Conservation (phyloP, 1,284 basidiomycete species). For the Rhodofomes roseus region DNA sequence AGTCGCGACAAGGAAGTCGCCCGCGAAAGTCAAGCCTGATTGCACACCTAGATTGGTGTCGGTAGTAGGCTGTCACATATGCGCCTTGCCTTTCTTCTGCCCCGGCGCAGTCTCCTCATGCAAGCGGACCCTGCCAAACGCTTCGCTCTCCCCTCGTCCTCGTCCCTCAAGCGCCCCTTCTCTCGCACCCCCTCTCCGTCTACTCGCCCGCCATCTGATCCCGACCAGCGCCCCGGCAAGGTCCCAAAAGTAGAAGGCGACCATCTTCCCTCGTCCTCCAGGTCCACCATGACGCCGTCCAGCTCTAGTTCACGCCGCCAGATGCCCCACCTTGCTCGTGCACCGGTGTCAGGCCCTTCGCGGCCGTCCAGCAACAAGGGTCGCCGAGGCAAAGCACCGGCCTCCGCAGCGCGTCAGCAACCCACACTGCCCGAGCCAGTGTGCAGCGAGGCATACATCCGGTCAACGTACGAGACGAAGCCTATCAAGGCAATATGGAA, state of each 20-base stretch:
- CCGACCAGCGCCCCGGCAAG: constrained; percentile 20
- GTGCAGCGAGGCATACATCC: constrained; percentile 28
- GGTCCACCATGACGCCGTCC: constrained; percentile 12
- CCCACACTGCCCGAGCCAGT: constrained; percentile 22
- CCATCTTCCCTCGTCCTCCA: not conserved
- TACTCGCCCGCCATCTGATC: constrained; percentile 1
- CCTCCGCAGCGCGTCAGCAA: not conserved
- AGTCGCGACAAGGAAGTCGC: not conserved
- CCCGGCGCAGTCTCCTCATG: constrained; percentile 56
- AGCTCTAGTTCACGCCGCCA: constrained; percentile 12
- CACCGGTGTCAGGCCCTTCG: constrained; percentile 5
- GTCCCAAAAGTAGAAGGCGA: constrained; percentile 17
- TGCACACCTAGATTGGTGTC: not conserved
- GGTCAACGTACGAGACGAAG: constrained; percentile 21
- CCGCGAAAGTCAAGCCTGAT: not conserved
- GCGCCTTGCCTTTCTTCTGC: constrained; percentile 45
- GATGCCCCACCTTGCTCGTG: constrained; percentile 16
- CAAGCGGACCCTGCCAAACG: constrained; percentile 40
- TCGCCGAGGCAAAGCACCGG: constrained; percentile 10
- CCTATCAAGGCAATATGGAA: constrained; percentile 30
- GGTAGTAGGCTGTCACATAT: constrained; percentile 30
- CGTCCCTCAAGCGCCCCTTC: constrained; percentile 29
- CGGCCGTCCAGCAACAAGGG: constrained; percentile 15
- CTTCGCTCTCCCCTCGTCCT: constrained; percentile 16
- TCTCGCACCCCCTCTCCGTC: constrained; percentile 10